Conservation (phyloP, 352 stramenopile species). For the Phytophthora chlamydospora region DNA sequence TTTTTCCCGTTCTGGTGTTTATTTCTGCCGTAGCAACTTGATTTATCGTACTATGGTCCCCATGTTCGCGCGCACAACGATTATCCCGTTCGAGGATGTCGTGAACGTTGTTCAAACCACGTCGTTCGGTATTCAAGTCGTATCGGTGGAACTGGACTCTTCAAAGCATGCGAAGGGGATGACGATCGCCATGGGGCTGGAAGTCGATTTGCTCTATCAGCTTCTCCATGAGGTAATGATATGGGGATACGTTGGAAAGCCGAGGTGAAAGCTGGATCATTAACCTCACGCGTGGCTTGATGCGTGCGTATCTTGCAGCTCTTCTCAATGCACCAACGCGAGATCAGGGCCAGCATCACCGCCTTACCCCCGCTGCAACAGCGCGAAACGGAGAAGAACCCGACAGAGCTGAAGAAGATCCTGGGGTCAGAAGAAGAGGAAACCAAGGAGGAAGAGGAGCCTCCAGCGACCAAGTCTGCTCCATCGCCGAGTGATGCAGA, state of each 20-base stretch:
- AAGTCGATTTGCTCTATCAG: conserved; percentile 79
- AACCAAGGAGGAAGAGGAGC: conserved; percentile 49
- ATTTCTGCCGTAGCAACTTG: conserved; percentile 40
- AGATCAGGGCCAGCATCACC: conserved; percentile 16
- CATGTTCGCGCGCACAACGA: conserved; percentile 69
- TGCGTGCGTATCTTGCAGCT: conserved; percentile 37
- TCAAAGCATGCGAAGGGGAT: conserved; percentile 53
- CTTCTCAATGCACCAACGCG: conserved; percentile 58
- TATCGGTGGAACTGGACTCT: conserved; percentile 53
- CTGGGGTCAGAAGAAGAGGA: conserved; percentile 69
- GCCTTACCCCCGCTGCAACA: conserved; percentile 38
- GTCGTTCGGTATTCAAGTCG: conserved; percentile 70
- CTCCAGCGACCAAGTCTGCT: conserved; percentile 4
- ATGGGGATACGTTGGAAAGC: too few relatives aligned
- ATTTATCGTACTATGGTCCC: conserved; percentile 83
- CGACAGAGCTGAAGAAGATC: conserved; percentile 54
- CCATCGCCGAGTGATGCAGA: conserved; percentile 6
- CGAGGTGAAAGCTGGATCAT: neutral
- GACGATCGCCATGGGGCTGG: conserved; percentile 78
- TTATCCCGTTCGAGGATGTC: conserved; percentile 68
- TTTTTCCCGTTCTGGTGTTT: neutral
- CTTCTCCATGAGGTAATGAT: conserved; percentile 61
- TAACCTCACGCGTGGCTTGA: neutral
- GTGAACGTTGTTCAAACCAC: conserved; percentile 57
- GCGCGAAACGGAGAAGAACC: conserved; percentile 47